These are phyloP conservation scores for Usnea hakonensis DNA, from an alignment of 495 filamentous ascomycete genomes.

Conservation along the genomic window DNA sequence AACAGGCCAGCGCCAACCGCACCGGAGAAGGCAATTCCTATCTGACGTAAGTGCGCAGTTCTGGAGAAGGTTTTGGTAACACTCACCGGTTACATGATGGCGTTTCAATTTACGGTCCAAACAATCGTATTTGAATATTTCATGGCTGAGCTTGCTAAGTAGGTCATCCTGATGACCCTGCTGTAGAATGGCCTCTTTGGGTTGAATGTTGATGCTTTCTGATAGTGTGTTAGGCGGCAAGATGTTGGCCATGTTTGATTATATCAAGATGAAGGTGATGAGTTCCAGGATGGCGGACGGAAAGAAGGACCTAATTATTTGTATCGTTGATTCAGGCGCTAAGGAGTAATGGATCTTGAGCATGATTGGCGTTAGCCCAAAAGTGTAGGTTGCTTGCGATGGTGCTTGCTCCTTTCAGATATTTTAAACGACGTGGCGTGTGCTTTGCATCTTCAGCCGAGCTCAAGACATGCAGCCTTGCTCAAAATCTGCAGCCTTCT, in stretches of 20 bases:
- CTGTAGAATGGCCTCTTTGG: background rate
- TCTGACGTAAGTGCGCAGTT: background rate
- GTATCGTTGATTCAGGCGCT: background rate
- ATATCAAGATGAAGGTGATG: background rate
- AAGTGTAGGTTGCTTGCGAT: background rate
- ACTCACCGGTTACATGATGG: slow-evolving; percentile 25
- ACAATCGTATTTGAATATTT: slow-evolving; percentile 16
- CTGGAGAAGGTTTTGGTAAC: background rate
- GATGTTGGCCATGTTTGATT: background rate
- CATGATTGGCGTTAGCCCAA: background rate
- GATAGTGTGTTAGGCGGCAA: background rate
- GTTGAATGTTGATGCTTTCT: background rate
- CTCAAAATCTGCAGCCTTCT: background rate
- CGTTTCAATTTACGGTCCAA: slow-evolving; percentile 21
- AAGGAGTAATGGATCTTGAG: background rate
- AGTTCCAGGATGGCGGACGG: background rate
- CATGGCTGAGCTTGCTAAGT: slow-evolving; percentile 7
- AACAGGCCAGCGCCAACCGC: slow-evolving; percentile 38
- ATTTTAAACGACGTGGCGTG: background rate
- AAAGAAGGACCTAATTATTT: background rate
- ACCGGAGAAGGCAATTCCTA: slow-evolving; percentile 33
- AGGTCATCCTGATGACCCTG: background rate
- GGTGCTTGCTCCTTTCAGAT: background rate
- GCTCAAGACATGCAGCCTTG: background rate
- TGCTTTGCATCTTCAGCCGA: background rate